phyloP scores from a whole-genome alignment of 2,329 filamentous ascomycete species.

The Paecilomyces dactylethromorphus region DNA sequence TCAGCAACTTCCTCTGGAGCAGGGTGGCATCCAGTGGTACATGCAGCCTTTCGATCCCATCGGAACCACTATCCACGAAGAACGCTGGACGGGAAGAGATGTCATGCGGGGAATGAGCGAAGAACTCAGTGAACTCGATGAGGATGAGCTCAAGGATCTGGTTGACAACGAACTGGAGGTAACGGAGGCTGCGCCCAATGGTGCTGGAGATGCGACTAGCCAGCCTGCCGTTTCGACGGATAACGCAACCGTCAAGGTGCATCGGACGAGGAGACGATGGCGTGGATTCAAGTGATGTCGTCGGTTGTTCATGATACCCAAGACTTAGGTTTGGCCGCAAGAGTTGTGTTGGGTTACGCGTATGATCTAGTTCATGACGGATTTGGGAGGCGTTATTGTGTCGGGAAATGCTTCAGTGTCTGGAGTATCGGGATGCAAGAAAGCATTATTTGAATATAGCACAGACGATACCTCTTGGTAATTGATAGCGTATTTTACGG shows the following conservation, averaged over 20 bases:
- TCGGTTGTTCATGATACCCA: slow-evolving; percentile 3
- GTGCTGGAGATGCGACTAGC: slow-evolving; percentile 10
- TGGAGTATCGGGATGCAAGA: neutral
- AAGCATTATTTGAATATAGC: neutral
- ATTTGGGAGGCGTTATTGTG: neutral
- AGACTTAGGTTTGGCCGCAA: no score
- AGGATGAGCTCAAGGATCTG: slow-evolving; percentile 75
- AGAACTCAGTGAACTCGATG: slow-evolving; percentile 84
- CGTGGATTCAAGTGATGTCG: slow-evolving; percentile 19
- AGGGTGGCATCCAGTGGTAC: slow-evolving; percentile 85
- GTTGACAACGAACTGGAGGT: slow-evolving; percentile 42
- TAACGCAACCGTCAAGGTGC: slow-evolving; percentile 16
- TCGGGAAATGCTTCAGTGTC: neutral
- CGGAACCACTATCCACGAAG: slow-evolving; percentile 73
- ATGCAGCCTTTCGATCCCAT: slow-evolving; percentile 70
- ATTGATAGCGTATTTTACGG: neutral
- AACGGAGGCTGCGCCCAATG: slow-evolving; percentile 10
- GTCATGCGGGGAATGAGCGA: slow-evolving; percentile 71
- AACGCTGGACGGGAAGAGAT: slow-evolving; percentile 67
- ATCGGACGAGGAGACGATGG: slow-evolving; percentile 24
- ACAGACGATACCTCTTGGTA: neutral
- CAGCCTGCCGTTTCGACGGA: slow-evolving; percentile 4
- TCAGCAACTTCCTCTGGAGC: slow-evolving; percentile 47
- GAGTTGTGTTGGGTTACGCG: neutral
- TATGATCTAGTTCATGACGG: neutral